These are phyloP conservation scores for Phytophthora podocarpi DNA, from an alignment of 352 stramenopile species.

Conservation along the genomic window DNA sequence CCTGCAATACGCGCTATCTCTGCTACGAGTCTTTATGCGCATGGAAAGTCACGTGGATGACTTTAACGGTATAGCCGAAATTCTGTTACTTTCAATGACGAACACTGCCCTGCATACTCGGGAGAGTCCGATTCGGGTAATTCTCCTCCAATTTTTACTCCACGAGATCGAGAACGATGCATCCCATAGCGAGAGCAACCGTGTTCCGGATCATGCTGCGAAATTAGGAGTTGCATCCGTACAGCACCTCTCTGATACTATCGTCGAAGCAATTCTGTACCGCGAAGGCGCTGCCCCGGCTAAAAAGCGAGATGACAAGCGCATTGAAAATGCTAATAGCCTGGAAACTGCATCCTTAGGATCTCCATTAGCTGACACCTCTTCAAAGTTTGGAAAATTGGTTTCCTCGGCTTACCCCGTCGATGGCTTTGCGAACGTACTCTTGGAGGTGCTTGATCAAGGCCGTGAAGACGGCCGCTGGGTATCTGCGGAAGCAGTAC, in stretches of 20 bases:
- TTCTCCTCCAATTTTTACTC: slow-evolving; percentile 59
- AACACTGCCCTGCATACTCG: slow-evolving; percentile 34
- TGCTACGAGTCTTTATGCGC: slow-evolving; percentile 52
- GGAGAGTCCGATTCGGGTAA: slow-evolving; percentile 39
- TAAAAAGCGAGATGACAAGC: slow-evolving; percentile 49
- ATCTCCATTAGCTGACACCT: slow-evolving; percentile 14
- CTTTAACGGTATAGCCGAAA: slow-evolving; percentile 43
- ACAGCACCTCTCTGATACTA: slow-evolving; percentile 34
- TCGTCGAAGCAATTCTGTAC: slow-evolving; percentile 52
- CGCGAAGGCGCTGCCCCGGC: slow-evolving; percentile 9
- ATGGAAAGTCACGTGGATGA: slow-evolving; percentile 70
- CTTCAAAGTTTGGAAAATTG: slow-evolving; percentile 3
- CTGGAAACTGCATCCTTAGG: slow-evolving; percentile 17
- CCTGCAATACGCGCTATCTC: slow-evolving; percentile 47
- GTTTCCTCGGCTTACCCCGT: slow-evolving; percentile 11
- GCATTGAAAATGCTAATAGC: slow-evolving; percentile 18
- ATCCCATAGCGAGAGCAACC: not conserved
- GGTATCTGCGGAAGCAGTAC: slow-evolving; percentile 42
- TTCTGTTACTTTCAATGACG: slow-evolving; percentile 57
- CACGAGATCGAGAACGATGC: slow-evolving; percentile 60
- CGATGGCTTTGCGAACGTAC: slow-evolving; percentile 46
- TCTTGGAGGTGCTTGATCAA: slow-evolving; percentile 64
- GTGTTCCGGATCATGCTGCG: not conserved
- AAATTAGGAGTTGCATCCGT: not conserved
- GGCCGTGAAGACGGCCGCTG: slow-evolving; percentile 29